Base-by-base conservation (phyloP, 1,284 basidiomycete species). In the Marasmius oreades region DNA sequence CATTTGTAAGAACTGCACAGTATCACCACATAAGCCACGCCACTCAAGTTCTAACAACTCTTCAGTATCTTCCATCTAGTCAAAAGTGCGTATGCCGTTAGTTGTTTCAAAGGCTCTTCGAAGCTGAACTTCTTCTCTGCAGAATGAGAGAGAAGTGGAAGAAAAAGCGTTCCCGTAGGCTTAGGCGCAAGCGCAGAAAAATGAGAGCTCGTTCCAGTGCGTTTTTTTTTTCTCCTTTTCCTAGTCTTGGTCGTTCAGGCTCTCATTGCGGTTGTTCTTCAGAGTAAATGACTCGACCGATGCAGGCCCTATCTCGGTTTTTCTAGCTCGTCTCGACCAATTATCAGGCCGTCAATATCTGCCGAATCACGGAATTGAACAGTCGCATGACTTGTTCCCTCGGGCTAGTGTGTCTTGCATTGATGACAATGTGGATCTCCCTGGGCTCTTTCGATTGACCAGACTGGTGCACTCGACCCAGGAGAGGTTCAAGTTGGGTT, bases 61-160 rank as follows among this genome's bases (percentile, higher is more conserved):
- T 20, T 20, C 39, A 42, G 16, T n/a, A 42, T 16, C 39, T 42
- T 42, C 39, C 39, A 42, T 42, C 39, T 16, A 42, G 39, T 42
- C 16, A 16, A 16, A 42, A 42, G 39, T 42, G 20, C 7, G 39
- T 42, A 20, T 42, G 7, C 39, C 7, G 10, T n/a, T 31, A 10
- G 4, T 5, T 10, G 10, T 31, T 10, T 31, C 28, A 10, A 20
- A 16, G 7, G 39, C 20, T 42, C 39, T 2, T 5, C 7, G 39
- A 18, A 20, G 2, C 39, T 6, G 7, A 42, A 1, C 39, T 42
- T 16, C 14, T n/a, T 16, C n/a, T 20, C 14, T n/a, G 5, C 39
- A 86, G 82, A 63, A 91, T 91, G 88, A 90, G 88, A 89, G 89
- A 91, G 75, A 92, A 92, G 85, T 92, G 89, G 89, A 92, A 91